Base-by-base conservation (phyloP, 306 rosid genomes). In the Vigna hirtella region DNA sequence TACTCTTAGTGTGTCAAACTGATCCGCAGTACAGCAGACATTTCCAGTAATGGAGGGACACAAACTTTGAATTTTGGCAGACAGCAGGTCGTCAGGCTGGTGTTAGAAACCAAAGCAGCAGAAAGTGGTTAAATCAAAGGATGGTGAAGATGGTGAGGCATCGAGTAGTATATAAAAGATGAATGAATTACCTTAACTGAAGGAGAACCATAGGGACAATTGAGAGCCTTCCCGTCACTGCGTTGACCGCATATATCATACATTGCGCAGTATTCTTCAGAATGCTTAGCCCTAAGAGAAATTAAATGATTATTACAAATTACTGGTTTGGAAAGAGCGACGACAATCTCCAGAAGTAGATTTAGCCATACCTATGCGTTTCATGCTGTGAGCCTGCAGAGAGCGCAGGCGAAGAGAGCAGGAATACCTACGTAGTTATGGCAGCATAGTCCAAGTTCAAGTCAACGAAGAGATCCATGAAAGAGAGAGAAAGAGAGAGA, bases 241-340 rank as follows among this genome's bases (percentile, higher is more conserved):
- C 97, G 90, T 68, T 88, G 87, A 62, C 95, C 98, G 65, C 98
- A 94, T 57, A 92, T 89, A 87, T 82, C 97, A 85, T 90, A 94
- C 98, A 94, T 94, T 50, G 98, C 95, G 87, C 98, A 94, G 85
- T 89, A 94, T 74, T 88, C 97, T 77, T 71, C 34, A 40, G 93
- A 83, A 81, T 94, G 97, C 30, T 51, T 83, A 74, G 80, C 85
- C 85, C 97, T 94, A 77, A 69, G 34, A 51, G n/a, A n/a, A 11
- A 55, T 8, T 5, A 42, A 49, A 45, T 11, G 15, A 11, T 4
- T 26, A 48, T 28, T 26, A 26, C 13, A 34, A 79, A 64, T 68
- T 45, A 78, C 40, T 4, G 58, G 9, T 24, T 66, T 14, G 34
- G 75, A 34, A 17, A 76, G 71, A 34, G 43, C 2, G 16, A 45